Conservation (phyloP, 164 flowering plant species). For the Pachysandra terminalis region DNA sequence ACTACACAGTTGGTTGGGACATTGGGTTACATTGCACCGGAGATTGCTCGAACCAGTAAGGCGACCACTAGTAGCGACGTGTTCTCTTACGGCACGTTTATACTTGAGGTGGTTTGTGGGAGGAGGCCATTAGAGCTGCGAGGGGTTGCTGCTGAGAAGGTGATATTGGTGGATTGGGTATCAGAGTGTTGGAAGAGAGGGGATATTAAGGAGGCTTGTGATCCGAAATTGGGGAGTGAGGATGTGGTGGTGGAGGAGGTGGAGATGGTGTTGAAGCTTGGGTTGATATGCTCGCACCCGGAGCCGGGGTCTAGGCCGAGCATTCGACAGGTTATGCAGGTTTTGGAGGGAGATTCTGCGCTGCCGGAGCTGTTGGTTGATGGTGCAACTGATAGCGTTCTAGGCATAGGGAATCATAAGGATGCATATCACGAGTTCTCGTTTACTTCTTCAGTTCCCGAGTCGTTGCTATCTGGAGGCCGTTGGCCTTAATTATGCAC, state of each 20-base stretch:
- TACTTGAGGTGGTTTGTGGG: constrained; percentile 15
- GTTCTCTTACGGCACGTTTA: constrained; percentile 5
- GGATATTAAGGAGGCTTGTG: constrained; percentile 1
- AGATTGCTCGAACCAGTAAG: constrained; percentile 1
- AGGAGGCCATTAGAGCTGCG: constrained; percentile 7
- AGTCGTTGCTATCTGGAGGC: neutral
- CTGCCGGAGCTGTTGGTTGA: neutral
- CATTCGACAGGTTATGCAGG: constrained; percentile 2
- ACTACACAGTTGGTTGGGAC: constrained; percentile 10
- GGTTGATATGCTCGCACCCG: neutral
- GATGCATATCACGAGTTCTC: neutral
- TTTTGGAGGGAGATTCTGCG: neutral
- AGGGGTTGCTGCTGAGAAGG: neutral
- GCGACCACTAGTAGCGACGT: neutral
- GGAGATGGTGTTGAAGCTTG: constrained; percentile 8
- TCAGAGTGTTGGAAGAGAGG: constrained; percentile 1
- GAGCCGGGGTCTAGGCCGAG: neutral
- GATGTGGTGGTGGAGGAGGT: constrained; percentile 7
- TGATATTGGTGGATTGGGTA: constrained; percentile 6
- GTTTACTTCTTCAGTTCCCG: neutral
- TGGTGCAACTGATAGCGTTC: neutral
- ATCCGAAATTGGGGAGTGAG: neutral
- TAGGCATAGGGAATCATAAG: neutral
- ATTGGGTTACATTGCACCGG: constrained; percentile 11
- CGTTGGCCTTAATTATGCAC: neutral